Evolutionary conservation across 495 filamentous ascomycete genomes (phyloP).

Genomic region (Talaromyces trachyspermus): DNA sequence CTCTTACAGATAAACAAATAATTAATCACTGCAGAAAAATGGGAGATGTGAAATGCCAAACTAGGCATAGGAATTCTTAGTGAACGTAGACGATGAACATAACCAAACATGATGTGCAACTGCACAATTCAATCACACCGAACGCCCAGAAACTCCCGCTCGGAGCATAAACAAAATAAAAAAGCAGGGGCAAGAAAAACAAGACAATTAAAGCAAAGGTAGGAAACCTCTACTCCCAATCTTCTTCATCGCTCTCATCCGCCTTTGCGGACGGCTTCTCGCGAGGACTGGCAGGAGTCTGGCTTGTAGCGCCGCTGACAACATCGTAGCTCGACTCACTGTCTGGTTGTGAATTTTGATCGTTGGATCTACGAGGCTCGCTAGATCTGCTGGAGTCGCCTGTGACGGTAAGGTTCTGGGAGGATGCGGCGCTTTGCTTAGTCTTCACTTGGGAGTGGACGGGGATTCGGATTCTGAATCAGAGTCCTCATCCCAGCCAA

Average conservation of each 20-base stretch:
- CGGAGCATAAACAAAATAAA: not conserved
- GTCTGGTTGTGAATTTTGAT: conserved; percentile 75
- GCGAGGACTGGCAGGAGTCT: conserved; percentile 69
- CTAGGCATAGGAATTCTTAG: too few relatives aligned
- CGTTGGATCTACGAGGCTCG: conserved; percentile 72
- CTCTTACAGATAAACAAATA: too few relatives aligned
- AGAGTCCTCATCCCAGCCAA: conserved; percentile 79
- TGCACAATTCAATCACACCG: too few relatives aligned
- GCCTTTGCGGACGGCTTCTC: conserved; percentile 43
- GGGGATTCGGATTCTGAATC: conserved; percentile 52
- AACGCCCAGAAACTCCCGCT: conserved; percentile 6
- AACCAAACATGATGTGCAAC: too few relatives aligned
- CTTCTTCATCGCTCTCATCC: conserved; percentile 64
- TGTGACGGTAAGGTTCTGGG: conserved; percentile 13
- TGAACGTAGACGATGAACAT: too few relatives aligned
- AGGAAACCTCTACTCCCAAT: conserved; percentile 64
- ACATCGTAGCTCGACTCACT: conserved; percentile 93
- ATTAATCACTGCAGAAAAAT: too few relatives aligned
- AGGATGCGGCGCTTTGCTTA: conserved; percentile 20
- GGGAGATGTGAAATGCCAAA: too few relatives aligned
- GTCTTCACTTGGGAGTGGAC: conserved; percentile 40
- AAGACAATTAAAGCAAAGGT: not conserved
- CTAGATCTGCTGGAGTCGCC: conserved; percentile 44
- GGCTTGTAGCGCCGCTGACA: conserved; percentile 78
- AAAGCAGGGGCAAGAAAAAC: not conserved